Percentiles rank a stretch among this genome's conserved stretches.
phyloP scores from a whole-genome alignment of 768 basidiomycete genomes.

The Leccinum pellstonianum region DNA sequence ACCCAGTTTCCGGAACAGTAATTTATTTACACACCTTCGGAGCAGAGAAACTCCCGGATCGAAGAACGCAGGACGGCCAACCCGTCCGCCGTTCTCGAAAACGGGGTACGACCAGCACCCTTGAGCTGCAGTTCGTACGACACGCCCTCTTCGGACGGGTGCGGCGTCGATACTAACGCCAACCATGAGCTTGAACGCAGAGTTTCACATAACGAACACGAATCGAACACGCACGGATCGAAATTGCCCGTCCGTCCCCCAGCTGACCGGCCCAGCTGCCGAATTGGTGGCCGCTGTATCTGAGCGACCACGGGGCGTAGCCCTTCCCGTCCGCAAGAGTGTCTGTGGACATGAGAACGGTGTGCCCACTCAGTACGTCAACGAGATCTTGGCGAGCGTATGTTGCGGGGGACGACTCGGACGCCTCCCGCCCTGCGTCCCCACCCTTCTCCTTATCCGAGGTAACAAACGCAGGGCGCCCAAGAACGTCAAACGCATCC shows the following conservation, averaged over 20 bases:
- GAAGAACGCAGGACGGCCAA: constrained; percentile 94
- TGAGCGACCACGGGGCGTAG: constrained; percentile 72
- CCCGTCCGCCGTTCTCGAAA: constrained; percentile 89
- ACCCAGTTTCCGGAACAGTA: not conserved
- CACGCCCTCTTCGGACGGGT: constrained; percentile 52
- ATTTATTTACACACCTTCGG: constrained; percentile 58
- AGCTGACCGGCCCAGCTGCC: constrained; percentile 91
- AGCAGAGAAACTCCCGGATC: constrained; percentile 89
- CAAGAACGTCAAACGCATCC: constrained; percentile 70
- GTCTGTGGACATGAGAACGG: constrained; percentile 52
- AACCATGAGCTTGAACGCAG: constrained; percentile 7
- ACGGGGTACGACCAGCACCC: constrained; percentile 92
- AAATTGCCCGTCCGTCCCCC: constrained; percentile 95
- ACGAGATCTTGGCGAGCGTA: constrained; percentile 67
- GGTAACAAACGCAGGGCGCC: constrained; percentile 51
- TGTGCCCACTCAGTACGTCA: constrained; percentile 79
- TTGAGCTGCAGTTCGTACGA: constrained; percentile 91
- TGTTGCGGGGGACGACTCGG: constrained; percentile 30
- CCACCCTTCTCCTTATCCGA: constrained; percentile 31
- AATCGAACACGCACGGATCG: constrained; percentile 51
- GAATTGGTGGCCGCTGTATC: constrained; percentile 92
- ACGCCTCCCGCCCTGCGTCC: constrained; percentile 4
- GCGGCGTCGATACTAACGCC: constrained; percentile 69
- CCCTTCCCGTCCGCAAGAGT: constrained; percentile 32
- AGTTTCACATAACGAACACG: not conserved